Percentiles rank a stretch among this genome's conserved stretches.
Evolutionary conservation across 345 rosid species (phyloP).

Genomic region (Nephelium lappaceum): DNA sequence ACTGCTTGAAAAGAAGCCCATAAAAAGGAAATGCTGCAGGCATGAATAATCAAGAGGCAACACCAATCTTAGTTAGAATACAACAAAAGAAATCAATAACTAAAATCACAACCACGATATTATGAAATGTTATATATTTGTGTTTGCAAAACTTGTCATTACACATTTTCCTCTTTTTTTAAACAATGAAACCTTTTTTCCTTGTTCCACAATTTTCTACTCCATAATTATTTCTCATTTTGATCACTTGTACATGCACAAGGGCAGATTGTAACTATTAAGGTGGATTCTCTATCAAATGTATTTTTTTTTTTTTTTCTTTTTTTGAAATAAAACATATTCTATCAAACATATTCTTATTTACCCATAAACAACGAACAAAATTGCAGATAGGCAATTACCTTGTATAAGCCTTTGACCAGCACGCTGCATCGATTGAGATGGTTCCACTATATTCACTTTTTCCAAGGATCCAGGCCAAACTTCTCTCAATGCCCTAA

Average conservation of each 20-base stretch:
- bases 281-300: background rate
- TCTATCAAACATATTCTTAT: background rate
- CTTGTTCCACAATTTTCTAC: background rate
- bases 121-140: background rate
- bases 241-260: background rate
- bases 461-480: conserved; percentile 82
- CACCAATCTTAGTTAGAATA: background rate
- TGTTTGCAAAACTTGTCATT: background rate
- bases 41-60: background rate
- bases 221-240: background rate
- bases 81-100: background rate
- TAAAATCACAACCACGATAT: background rate
- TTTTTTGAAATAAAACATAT: no score
- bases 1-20: background rate
- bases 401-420: conserved; percentile 82
- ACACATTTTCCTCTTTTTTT: background rate
- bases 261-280: background rate
- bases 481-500: conserved; percentile 86
- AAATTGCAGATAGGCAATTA: conserved; percentile 22
- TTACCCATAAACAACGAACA: background rate
- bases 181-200: background rate
- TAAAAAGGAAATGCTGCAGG: background rate
- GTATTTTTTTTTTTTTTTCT: no score
- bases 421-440: conserved; percentile 96
- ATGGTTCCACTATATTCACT: conserved; percentile 87